Evolutionary conservation across 208 protist genomes (phyloP), one percentile per base, ranked within the genome.

Genomic region (Leishmania amazonensis): DNA sequence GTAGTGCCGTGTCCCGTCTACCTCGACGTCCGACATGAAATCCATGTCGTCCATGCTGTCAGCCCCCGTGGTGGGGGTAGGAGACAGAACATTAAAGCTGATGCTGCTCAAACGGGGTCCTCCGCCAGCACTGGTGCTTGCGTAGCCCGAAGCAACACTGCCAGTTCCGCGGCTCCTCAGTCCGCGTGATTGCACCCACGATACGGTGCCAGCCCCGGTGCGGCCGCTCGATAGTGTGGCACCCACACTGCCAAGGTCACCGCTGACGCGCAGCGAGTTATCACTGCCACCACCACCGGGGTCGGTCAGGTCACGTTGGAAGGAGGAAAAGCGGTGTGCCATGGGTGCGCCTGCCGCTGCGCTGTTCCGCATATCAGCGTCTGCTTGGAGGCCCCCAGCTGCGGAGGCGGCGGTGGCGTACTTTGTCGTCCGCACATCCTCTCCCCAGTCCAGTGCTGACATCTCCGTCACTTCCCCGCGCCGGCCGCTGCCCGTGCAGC

Each of bases 1-100:
- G 76, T 73, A 49, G 64, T 79, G 77, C 4, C 82, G 77, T 2
- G 15, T 62, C 35, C 72, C 62, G 40, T 85, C 82, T 40, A 81
- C 40, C 64, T 85, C 82, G 49, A 85, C 82, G 49, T 85, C 82
- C 0, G 82, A 85, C 62, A 81, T 58, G 47, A 85, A 85, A 9
- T 85, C 82, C 4, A 45, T 54, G 53, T 85, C 82, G 17, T 81
- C 72, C 40, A 49, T 57, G 62, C 72, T 75, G 62, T 81, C 76
- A 42, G 54, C 28, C 15, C 51, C 54, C 49, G 49, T 57, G 13
- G 28, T 53, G 21, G 11, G 1, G 62, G 47, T 79, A 64, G 42
- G 35, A 15, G 28, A 62, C 79, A 53, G 40, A 45, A 53, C 68
- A 19, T 21, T 11, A 51, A 74, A 76, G 49, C 42, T 21, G 49